Base-by-base conservation (phyloP, 768 basidiomycete species). In the Lyophyllum decastes region DNA sequence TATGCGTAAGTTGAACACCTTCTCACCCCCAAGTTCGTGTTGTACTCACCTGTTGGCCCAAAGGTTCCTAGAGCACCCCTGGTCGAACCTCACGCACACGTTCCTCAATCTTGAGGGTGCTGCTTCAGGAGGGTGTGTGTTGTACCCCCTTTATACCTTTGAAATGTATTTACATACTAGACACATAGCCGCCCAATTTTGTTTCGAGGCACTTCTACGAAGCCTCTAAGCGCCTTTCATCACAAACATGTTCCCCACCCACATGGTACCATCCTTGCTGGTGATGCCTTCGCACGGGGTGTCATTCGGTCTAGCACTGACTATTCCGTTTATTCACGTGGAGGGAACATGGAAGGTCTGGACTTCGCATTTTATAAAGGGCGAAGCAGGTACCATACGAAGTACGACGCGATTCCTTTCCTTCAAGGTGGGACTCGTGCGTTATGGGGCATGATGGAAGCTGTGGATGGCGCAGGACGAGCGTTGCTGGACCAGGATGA, bases 31-130 rank as follows among this genome's bases (percentile, higher is more conserved):
- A 0, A 49, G 30, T 22, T 10, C 12, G 25, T 35, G 26, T 19
- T n/a, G n/a, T 44, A 27, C 34, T 44, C 21, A 53, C 54, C 33
- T 8, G 4, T 55, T 12, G 55, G 30, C 61, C 19, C 9, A 27
- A 26, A 89, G 88, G 9, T 91, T 90, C 66, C 64, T 90, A 57
- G 75, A 83, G 61, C 91, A 94, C 59, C 86, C 89, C 0, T 93
- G 90, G 91, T 80, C 86, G 0, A 82, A 82, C 26, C 68, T 87
- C 22, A 78, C 83, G 0, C 78, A 83, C 25, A 80, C 80, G 0
- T 94, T 94, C 71, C 74, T 94, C 40, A 94, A 94, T 62, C 78
- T 94, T 7, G 92, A 94, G 70, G 92, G 92, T 14, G 90, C 91
- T 2, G 84, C 86, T 14, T 79, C 86, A 1, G 92, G 90, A 65